Evolutionary conservation across 768 basidiomycete species (phyloP).

Genomic region (Terana coerulea): DNA sequence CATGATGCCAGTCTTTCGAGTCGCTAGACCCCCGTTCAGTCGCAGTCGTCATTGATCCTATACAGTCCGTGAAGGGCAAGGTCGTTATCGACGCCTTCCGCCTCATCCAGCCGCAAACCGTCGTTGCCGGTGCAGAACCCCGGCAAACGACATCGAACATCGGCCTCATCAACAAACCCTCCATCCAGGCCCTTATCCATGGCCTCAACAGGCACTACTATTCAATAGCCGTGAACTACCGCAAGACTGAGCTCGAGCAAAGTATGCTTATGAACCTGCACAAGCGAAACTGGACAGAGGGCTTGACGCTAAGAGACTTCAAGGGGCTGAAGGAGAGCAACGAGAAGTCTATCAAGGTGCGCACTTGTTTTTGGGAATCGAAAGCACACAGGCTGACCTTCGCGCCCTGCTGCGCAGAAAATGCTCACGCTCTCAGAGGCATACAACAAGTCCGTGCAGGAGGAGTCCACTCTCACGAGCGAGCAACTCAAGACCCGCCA

Average conservation of each 20-base stretch:
- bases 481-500: constrained; percentile 97
- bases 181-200: constrained; percentile 96
- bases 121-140: constrained; percentile 90
- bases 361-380: constrained; percentile 19
- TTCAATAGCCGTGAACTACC: constrained; percentile 95
- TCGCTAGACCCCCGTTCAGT: constrained; percentile 90
- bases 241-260: constrained; percentile 97
- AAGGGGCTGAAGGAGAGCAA: constrained; percentile 83
- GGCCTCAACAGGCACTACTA: constrained; percentile 98
- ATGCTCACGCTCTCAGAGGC: constrained; percentile 92
- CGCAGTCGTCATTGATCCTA: constrained; percentile 96
- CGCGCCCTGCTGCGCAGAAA: constrained; percentile 43
- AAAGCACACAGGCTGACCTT: not conserved
- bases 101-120: constrained; percentile 86
- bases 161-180: constrained; percentile 98
- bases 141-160: constrained; percentile 98
- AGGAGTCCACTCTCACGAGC: constrained; percentile 90
- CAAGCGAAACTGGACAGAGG: constrained; percentile 99
- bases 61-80: constrained; percentile 98
- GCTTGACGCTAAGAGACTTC: constrained; percentile 89
- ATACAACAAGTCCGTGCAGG: constrained; percentile 97
- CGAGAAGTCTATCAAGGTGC: constrained; percentile 92
- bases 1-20: constrained; percentile 81
- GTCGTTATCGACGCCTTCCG: constrained; percentile 99
- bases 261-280: constrained; percentile 99